Base-by-base conservation (phyloP, 345 rosid genomes). In the Sisymbrium irio region DNA sequence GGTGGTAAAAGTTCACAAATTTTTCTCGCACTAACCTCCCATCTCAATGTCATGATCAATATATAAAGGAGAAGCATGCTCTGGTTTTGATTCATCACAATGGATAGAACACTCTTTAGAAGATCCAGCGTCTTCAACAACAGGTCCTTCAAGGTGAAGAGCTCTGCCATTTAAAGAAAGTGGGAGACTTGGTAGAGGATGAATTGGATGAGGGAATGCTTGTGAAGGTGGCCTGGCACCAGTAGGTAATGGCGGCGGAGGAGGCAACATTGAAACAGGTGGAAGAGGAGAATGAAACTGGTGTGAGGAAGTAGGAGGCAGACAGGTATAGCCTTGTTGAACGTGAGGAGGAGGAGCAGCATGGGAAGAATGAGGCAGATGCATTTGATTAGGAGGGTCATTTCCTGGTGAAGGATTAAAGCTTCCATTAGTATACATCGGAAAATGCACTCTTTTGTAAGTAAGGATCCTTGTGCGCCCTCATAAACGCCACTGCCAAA, bases 21-120 rank as follows among this genome's bases (percentile, higher is more conserved):
- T 62, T 40, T 9, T 19, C 30, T 62, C 69, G 42, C 32, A 80
- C 79, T 36, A 76, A 90, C 94, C 97, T 90, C 88, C 97, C 97
- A 90, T 90, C 78, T 90, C 97, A 90, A 86, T 88, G 83, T 90
- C 94, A 59, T 92, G 89, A 80, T 85, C 88, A 57, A 72, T 61
- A 76, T 73, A 72, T 3, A 75, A 75, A 61, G 74, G 62, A 25
- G 82, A 46, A 51, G 17, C 77, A 51, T 76, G 35, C 12, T 83
- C 84, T 25, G 56, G 39, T 44, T 84, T 84, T 75, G 75, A 75
- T 58, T 65, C 30, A 68, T 53, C 12, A 53, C 74, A 75, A 22
- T 35, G 20, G 7, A 54, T 37, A 54, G 58, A 46, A 65, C 54
- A 51, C 55, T 65, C 61, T 54, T 73, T 53, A 14, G 62, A 72